Conservation (phyloP, 345 rosid genomes). For the Excoecaria cochinchinensis region DNA sequence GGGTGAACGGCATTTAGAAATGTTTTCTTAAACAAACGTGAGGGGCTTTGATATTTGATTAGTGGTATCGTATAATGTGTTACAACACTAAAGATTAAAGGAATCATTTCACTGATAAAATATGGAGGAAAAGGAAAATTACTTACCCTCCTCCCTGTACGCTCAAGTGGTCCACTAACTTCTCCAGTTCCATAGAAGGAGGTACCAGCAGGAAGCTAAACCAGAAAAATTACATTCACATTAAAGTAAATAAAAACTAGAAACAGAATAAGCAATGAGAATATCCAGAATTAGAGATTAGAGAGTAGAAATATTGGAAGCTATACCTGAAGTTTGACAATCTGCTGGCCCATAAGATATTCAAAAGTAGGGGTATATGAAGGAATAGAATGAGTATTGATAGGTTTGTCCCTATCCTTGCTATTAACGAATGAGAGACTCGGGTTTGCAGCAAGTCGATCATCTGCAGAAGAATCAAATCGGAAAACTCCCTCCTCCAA, state of each 20-base stretch:
- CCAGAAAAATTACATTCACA: constrained; percentile 12
- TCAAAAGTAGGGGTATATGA: constrained; percentile 48
- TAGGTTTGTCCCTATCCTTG: constrained; percentile 54
- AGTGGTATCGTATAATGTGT: not conserved
- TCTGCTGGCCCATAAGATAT: constrained; percentile 49
- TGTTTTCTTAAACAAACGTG: not conserved
- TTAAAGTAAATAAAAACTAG: not conserved
- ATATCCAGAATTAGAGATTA: not conserved
- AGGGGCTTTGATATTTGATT: not conserved
- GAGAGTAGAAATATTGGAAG: not conserved
- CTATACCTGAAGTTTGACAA: constrained; percentile 63
- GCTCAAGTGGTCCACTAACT: constrained; percentile 92
- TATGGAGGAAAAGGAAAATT: not conserved
- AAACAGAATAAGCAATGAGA: not conserved
- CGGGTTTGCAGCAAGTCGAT: constrained; percentile 59
- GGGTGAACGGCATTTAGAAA: not conserved
- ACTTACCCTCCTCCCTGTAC: constrained; percentile 83
- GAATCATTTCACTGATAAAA: not conserved
- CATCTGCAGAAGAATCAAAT: constrained; percentile 60
- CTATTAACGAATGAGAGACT: constrained; percentile 62
- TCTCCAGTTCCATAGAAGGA: constrained; percentile 94
- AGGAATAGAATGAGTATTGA: constrained; percentile 44
- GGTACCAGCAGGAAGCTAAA: constrained; percentile 76
- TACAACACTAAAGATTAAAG: not conserved
- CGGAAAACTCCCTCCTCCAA: constrained; percentile 74